phyloP scores from a whole-genome alignment of 1,139 yeast species.

The Candida frijolesensis region DNA sequence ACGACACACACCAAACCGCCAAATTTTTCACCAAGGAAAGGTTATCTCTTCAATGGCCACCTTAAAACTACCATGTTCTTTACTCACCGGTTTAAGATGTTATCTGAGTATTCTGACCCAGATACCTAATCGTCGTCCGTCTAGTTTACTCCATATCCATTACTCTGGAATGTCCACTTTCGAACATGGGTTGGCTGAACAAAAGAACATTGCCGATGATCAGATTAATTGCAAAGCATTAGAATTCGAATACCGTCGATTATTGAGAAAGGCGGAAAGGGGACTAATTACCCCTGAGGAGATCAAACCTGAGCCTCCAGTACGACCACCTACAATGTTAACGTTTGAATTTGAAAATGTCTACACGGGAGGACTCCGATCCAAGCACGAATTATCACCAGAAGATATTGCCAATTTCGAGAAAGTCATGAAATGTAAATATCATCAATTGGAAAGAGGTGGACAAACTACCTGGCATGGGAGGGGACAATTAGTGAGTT shows the following conservation, averaged over 20 bases:
- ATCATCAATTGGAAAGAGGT: constrained; percentile 84
- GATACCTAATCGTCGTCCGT: constrained; percentile 15
- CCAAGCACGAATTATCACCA: constrained; percentile 49
- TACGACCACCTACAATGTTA: constrained; percentile 64
- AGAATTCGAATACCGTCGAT: constrained; percentile 36
- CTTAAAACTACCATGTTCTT: too few species aligned
- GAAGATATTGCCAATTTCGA: constrained; percentile 43
- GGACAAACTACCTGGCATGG: constrained; percentile 98
- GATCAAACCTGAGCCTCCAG: constrained; percentile 32
- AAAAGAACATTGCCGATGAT: constrained; percentile 60
- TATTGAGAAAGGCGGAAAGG: constrained; percentile 3
- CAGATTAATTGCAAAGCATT: constrained; percentile 64
- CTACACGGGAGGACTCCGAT: constrained; percentile 87
- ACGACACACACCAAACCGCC: too few species aligned
- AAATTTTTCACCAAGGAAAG: too few species aligned
- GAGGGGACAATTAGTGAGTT: constrained; percentile 88
- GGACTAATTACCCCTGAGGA: constrained; percentile 18
- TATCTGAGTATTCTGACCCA: background rate
- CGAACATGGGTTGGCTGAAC: constrained; percentile 60
- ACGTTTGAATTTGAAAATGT: constrained; percentile 84
- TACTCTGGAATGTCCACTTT: constrained; percentile 60
- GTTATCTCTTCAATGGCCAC: too few species aligned
- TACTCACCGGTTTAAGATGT: too few species aligned
- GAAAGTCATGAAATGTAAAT: constrained; percentile 37
- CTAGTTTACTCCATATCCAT: constrained; percentile 61